Base-by-base conservation (phyloP, 2,329 filamentous ascomycete genomes). In the Tolypocladium cylindrosporum region DNA sequence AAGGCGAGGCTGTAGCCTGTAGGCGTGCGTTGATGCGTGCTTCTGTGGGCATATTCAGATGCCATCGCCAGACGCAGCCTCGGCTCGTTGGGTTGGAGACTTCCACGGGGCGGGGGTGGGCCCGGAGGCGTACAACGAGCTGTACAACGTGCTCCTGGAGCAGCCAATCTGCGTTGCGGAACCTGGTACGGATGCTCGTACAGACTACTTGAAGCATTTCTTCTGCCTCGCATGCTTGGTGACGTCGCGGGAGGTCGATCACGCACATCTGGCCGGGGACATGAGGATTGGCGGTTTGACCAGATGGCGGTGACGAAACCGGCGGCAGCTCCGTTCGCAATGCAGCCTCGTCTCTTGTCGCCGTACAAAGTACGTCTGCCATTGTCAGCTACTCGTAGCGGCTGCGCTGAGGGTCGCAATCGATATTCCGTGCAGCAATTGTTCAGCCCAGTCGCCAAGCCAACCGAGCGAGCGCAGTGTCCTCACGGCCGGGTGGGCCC, bases 1-100 rank as follows among this genome's bases (percentile, higher is more conserved):
- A 78, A 71, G 66, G 74, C 80, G 52, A 84, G 79, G 72, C 69
- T 83, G 60, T 83, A 63, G 48, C 31, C 14, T n/a, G 16, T 34
- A 7, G 45, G 24, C 14, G 24, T 31, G 45, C 27, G 7, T 34
- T 34, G 45, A 50, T 50, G 45, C 31, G 24, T 40, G n/a, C 51
- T 36, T 27, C 24, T 27, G 37, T 37, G 48, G 36, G 34, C 41
- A 31, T 58, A 52, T 37, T 43, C 40, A 43, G 42, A 55, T 21
- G 55, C 36, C 36, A 40, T 52, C 16, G n/a, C 34, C 24, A 54
- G 36, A 41, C 42, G 51, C 41, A 54, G 50, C 48, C 54, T 55
- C 54, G 54, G 54, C 40, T 55, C 45, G 16, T 14, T 14, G 16
- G 6, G 45, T 19, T 34, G 27, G 14, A n/a, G 27, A 16, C 27